Conservation (phyloP, 106 monocot species). For the Dioscorea alata region DNA sequence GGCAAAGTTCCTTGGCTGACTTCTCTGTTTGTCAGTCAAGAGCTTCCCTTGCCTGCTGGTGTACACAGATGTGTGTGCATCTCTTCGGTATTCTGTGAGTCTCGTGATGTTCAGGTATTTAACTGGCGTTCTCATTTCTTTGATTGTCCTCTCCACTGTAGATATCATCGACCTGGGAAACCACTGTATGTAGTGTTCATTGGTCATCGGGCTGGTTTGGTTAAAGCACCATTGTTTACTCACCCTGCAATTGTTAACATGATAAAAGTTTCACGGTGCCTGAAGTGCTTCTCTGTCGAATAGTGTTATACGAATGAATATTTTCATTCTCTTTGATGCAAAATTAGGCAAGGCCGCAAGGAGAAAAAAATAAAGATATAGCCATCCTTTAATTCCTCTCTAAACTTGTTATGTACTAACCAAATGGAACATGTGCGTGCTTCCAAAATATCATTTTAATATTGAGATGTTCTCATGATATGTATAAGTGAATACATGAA, state of each 20-base stretch:
- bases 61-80: slow-evolving; percentile 41
- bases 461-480: too few species aligned
- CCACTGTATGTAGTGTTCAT: slow-evolving; percentile 15
- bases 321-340: too few species aligned
- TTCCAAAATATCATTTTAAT: too few species aligned
- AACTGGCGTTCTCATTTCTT: slow-evolving; percentile 28
- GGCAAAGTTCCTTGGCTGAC: slow-evolving; percentile 3
- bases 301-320: too few species aligned
- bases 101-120: slow-evolving; percentile 44
- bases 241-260: slow-evolving; percentile 13
- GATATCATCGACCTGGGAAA: slow-evolving; percentile 29
- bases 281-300: too few species aligned
- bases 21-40: slow-evolving; percentile 13
- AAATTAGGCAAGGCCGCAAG: too few species aligned
- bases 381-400: too few species aligned
- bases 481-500: too few species aligned
- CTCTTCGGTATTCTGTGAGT: slow-evolving; percentile 39
- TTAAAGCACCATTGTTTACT: slow-evolving; percentile 50
- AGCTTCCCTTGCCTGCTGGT: slow-evolving; percentile 30
- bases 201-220: slow-evolving; percentile 24
- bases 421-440: too few species aligned
- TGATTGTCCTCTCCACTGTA: slow-evolving; percentile 24
- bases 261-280: neutral
- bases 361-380: too few species aligned
- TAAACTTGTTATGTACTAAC: too few species aligned